Conservation (phyloP, 2,329 filamentous ascomycete genomes). For the Aspergillaceae sp. region DNA sequence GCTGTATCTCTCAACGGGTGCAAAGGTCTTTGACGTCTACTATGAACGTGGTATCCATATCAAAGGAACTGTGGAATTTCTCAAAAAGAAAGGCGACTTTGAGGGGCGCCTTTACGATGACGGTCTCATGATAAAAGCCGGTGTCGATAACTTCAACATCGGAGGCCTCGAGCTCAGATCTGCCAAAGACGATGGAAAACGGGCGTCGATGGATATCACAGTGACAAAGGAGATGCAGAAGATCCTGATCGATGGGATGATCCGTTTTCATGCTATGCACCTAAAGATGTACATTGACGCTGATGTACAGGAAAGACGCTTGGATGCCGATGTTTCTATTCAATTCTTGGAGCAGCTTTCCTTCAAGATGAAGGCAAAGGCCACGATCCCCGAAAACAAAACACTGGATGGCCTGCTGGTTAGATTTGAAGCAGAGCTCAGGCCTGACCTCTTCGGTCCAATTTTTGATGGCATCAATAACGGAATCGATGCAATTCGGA, state of each 20-base stretch:
- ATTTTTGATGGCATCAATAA: neutral
- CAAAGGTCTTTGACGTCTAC: neutral
- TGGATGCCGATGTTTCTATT: neutral
- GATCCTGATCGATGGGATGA: neutral
- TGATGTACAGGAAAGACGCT: neutral
- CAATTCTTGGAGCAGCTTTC: neutral
- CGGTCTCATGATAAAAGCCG: neutral
- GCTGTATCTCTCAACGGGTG: neutral
- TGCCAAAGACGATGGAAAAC: neutral
- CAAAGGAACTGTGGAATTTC: neutral
- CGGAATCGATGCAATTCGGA: neutral
- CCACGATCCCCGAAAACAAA: neutral
- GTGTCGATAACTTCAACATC: neutral
- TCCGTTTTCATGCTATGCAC: neutral
- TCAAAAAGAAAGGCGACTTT: neutral
- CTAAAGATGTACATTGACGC: neutral
- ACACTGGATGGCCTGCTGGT: neutral
- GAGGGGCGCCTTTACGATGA: neutral
- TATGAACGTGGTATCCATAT: neutral
- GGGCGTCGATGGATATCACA: neutral
- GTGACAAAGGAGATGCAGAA: slow-evolving; percentile 1
- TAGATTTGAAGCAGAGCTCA: neutral
- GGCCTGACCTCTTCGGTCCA: neutral
- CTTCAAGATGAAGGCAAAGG: neutral
- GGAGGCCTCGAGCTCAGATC: neutral